Evolutionary conservation across 2,329 filamentous ascomycete genomes (phyloP).

Genomic region (Fusarium marasasianum): DNA sequence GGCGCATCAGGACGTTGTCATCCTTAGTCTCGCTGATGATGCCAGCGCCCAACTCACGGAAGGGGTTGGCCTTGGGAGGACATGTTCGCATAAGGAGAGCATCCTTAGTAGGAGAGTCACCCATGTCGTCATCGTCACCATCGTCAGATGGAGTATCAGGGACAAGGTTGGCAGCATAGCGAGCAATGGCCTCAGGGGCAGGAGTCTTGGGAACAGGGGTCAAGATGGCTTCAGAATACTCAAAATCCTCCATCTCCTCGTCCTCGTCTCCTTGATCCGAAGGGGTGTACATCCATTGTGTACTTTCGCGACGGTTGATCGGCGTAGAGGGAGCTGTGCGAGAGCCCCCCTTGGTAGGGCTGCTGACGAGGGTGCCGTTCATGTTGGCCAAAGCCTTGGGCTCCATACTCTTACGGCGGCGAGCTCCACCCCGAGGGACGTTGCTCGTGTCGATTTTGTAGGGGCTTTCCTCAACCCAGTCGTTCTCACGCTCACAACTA

Average conservation of each 20-base stretch:
- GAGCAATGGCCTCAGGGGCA: slow-evolving; percentile 62
- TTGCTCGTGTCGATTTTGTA: slow-evolving; percentile 75
- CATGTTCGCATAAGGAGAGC: slow-evolving; percentile 62
- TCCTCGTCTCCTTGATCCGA: slow-evolving; percentile 54
- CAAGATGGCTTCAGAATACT: slow-evolving; percentile 57
- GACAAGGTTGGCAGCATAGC: slow-evolving; percentile 59
- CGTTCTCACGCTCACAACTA: slow-evolving; percentile 79
- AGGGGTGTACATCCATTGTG: slow-evolving; percentile 64
- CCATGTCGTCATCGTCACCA: slow-evolving; percentile 42
- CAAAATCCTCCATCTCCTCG: slow-evolving; percentile 52
- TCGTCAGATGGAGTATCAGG: slow-evolving; percentile 56
- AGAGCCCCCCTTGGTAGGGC: slow-evolving; percentile 46
- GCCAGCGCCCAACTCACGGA: slow-evolving; percentile 53
- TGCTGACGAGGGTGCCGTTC: slow-evolving; percentile 69
- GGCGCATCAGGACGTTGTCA: slow-evolving; percentile 65
- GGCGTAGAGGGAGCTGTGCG: slow-evolving; percentile 59
- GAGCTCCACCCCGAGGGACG: slow-evolving; percentile 74
- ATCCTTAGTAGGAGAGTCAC: slow-evolving; percentile 47
- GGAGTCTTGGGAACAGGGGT: slow-evolving; percentile 69
- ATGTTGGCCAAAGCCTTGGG: slow-evolving; percentile 74
- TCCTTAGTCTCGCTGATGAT: slow-evolving; percentile 63
- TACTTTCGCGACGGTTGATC: slow-evolving; percentile 62
- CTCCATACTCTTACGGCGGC: slow-evolving; percentile 84
- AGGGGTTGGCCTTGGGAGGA: slow-evolving; percentile 58
- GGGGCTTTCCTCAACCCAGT: slow-evolving; percentile 77